Conservation (phyloP, 495 filamentous ascomycete genomes). For the Podospora australis region DNA sequence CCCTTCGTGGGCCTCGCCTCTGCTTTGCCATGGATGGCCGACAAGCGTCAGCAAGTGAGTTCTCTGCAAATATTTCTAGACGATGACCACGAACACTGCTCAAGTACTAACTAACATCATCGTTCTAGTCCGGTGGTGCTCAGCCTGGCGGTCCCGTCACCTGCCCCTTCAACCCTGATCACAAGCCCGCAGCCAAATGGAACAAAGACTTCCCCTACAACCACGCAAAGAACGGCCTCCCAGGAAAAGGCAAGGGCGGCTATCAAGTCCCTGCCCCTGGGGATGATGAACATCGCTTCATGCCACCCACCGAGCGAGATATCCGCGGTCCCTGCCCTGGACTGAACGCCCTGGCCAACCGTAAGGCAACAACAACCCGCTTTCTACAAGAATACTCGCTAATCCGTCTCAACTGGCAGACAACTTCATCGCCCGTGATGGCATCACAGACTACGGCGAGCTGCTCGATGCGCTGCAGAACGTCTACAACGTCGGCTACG, state of each 20-base stretch:
- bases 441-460: constrained; percentile 4
- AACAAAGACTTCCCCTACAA: constrained; percentile 2
- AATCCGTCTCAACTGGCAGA: neutral
- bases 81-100: neutral
- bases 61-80: neutral
- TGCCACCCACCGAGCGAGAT: constrained; percentile 4
- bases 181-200: neutral
- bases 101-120: too few relatives aligned
- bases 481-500: constrained; percentile 8
- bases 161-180: constrained; percentile 6
- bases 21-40: constrained; percentile 7
- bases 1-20: constrained; percentile 1
- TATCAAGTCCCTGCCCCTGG: constrained; percentile 6
- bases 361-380: neutral
- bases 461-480: constrained; percentile 5
- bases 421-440: constrained; percentile 5
- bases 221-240: constrained; percentile 1
- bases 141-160: constrained; percentile 6
- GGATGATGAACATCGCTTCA: constrained; percentile 1
- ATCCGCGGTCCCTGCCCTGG: constrained; percentile 7
- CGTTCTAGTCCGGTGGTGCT: constrained; percentile 2
- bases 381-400: neutral
- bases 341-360: constrained; percentile 5
- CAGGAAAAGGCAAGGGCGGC: constrained; percentile 5
- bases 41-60: constrained; percentile 7